Evolutionary conservation across 768 basidiomycete genomes (phyloP).

Genomic region (Gymnopilus dilepis): DNA sequence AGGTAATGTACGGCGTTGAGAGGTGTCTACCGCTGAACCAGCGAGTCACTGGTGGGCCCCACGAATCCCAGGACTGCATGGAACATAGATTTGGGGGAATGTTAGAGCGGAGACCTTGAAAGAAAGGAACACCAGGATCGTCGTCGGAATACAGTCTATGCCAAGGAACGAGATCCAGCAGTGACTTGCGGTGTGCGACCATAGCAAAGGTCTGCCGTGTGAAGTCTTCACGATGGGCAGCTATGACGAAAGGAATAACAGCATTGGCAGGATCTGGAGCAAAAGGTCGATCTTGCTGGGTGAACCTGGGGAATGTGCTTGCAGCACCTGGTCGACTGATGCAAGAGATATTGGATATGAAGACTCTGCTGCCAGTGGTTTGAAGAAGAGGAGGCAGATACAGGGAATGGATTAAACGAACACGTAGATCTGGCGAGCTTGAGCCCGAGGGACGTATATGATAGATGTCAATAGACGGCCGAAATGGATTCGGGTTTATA

Average conservation of each 20-base stretch:
- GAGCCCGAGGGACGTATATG: constrained; percentile 1
- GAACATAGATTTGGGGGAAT: neutral
- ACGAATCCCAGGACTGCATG: constrained; percentile 4
- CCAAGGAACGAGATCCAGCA: neutral
- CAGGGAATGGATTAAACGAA: constrained; percentile 1
- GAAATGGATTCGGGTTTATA: neutral
- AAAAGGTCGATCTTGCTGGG: neutral
- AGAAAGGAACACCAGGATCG: neutral
- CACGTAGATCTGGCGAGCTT: neutral
- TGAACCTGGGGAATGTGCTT: neutral
- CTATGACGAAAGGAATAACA: neutral
- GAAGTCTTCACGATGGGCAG: neutral
- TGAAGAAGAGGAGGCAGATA: neutral
- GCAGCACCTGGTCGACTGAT: neutral
- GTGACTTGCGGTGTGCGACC: neutral
- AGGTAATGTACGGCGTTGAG: neutral
- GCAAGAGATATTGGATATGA: neutral
- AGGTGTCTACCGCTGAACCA: neutral
- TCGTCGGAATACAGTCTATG: neutral
- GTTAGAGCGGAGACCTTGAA: neutral
- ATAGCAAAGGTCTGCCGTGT: neutral
- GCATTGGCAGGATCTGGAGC: neutral
- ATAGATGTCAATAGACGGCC: constrained; percentile 9
- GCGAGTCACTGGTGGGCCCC: constrained; percentile 12
- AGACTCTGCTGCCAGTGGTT: neutral